A percentile compares a stretch with the other conserved stretches of the same genome.
Conservation (phyloP, 352 stramenopile species). For the Phytopythium vexans region DNA sequence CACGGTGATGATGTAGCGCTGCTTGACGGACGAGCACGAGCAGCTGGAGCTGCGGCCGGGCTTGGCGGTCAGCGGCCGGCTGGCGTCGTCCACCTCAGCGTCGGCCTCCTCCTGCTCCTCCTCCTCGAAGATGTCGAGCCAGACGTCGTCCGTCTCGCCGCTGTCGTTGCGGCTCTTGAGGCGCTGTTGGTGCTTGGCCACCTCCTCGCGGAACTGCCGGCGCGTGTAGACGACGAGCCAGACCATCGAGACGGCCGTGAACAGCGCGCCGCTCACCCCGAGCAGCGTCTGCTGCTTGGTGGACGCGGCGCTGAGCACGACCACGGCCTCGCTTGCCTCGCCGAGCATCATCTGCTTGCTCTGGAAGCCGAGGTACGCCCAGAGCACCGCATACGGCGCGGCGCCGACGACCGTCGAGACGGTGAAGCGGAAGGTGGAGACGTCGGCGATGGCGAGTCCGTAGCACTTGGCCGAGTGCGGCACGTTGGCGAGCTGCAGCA, state of each 20-base stretch:
- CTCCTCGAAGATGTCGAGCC: conserved; percentile 24
- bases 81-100: conserved; percentile 6
- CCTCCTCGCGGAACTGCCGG: conserved; percentile 34
- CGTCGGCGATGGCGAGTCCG: conserved; percentile 62
- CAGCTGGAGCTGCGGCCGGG: conserved; percentile 4
- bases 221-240: conserved; percentile 53
- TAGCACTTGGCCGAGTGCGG: conserved; percentile 77
- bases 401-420: conserved; percentile 54
- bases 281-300: conserved; percentile 25
- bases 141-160: conserved; percentile 22
- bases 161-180: conserved; percentile 10
- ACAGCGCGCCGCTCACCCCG: conserved; percentile 22
- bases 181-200: conserved; percentile 31
- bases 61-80: conserved; percentile 2
- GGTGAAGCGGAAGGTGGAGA: conserved; percentile 48
- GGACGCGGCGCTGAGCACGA: conserved; percentile 13
- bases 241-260: conserved; percentile 40
- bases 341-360: conserved; percentile 38
- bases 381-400: conserved; percentile 52
- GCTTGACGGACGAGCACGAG: conserved; percentile 8
- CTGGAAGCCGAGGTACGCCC: conserved; percentile 62
- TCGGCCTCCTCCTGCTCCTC: conserved; percentile 8
- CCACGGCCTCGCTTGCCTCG: conserved; percentile 8
- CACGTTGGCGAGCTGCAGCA: conserved; percentile 70
- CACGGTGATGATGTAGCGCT: conserved; percentile 5